Evolutionary conservation across 2,329 filamentous ascomycete species (phyloP).

Genomic region (Fusarium redolens): DNA sequence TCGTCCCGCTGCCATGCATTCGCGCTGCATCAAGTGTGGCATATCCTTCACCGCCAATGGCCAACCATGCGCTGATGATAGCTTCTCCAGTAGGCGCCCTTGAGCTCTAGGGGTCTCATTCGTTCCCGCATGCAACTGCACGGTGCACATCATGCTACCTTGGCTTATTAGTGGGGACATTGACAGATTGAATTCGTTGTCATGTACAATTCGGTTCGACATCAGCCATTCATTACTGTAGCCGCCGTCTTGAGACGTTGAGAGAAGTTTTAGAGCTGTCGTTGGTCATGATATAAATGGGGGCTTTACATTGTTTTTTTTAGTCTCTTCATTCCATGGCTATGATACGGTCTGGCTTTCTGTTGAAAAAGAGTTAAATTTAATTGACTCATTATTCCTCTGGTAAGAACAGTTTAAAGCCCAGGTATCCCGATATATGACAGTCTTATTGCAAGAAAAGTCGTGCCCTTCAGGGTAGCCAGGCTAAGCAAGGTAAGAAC

Average conservation of each 20-base stretch:
- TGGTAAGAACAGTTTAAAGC: not conserved
- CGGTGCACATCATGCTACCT: conserved; percentile 1
- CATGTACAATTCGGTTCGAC: conserved; percentile 14
- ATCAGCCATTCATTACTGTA: conserved; percentile 9
- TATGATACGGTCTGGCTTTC: not conserved
- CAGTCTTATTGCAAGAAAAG: not conserved
- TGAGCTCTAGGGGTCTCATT: conserved; percentile 10
- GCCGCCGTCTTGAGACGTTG: not conserved
- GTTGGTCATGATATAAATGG: not conserved
- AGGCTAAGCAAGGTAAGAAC: not conserved
- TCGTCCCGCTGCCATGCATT: conserved; percentile 36
- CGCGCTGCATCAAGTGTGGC: conserved; percentile 32
- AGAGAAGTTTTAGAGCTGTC: not conserved
- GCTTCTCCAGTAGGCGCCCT: conserved; percentile 10
- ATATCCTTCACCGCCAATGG: conserved; percentile 38
- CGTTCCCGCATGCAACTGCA: conserved; percentile 18
- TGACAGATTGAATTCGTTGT: not conserved
- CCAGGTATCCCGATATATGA: not conserved
- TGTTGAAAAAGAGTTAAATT: not conserved
- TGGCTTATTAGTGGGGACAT: not conserved
- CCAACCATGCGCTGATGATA: conserved; percentile 18
- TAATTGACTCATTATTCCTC: not conserved
- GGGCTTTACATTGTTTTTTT: not conserved
- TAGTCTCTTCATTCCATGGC: not conserved
- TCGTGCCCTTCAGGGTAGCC: not conserved